Evolutionary conservation across 768 basidiomycete genomes (phyloP), one percentile per base, ranked within the genome.

Genomic region (Calocybe gangraenosa): DNA sequence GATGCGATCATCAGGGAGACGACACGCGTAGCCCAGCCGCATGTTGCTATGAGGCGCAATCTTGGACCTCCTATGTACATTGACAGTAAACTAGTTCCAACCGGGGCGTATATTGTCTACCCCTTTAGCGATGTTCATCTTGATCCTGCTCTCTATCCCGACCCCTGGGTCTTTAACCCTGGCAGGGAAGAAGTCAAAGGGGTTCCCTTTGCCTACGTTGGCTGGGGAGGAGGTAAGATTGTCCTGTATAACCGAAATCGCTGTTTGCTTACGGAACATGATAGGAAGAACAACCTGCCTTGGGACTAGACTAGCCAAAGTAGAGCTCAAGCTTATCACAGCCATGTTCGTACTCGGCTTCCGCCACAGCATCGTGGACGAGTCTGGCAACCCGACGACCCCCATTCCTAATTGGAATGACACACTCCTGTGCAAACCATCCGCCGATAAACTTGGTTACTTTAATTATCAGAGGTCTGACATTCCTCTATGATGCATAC

Each of bases 121-220:
- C 87, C 86, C 35, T 88, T 87, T 63, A 84, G 82, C 60, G 82
- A 84, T 57, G 81, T 87, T 34, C 87, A 90, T 65, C 76, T 89
- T 30, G 74, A 88, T 62, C 72, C 81, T 32, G 71, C 75, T 49
- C 62, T 89, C 17, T 90, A 89, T 61, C 76, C 80, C 37, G 77
- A 88, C 60, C 87, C 87, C 31, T 86, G 84, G 84, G 79, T 68
- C 53, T 90, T 86, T 56, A 82, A 88, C 66, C 87, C 87, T 47
- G 60, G 67, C 57, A 69, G 79, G 62, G 64, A 68, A 53, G 65
- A 74, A 63, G 63, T 57, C 17, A 65, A 62, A 25, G 61, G 68
- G 46, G 64, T 69, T 47, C 75, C 75, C 47, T 80, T 78, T 62
- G 66, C 74, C 44, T 88, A 83, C 58, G 70, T 88, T 40, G 86